Conservation (phyloP, 331 rosid genomes). For the Quercus phellos region DNA sequence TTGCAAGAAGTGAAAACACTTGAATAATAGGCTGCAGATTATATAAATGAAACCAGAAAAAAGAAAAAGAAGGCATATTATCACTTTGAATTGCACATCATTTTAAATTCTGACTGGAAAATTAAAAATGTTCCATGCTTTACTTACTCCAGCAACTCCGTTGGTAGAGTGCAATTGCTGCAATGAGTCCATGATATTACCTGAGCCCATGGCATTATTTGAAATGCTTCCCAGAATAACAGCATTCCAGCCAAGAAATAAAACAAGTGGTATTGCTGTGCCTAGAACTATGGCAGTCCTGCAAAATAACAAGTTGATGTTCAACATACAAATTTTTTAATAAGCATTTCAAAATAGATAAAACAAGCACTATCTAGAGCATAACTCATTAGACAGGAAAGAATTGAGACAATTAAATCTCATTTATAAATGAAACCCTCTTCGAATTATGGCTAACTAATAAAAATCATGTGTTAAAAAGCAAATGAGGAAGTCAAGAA, state of each 20-base stretch:
- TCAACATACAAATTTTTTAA: background rate
- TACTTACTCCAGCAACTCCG: conserved; percentile 65
- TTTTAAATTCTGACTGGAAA: background rate
- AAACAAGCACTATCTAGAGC: background rate
- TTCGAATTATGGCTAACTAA: background rate
- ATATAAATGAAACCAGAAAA: background rate
- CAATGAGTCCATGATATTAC: conserved; percentile 43
- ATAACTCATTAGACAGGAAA: background rate
- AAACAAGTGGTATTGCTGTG: conserved; percentile 59
- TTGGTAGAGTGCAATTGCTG: conserved; percentile 53
- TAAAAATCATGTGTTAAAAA: background rate
- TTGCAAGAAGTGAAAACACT: conserved; percentile 70
- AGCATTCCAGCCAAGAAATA: conserved; percentile 76
- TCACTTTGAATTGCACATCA: background rate
- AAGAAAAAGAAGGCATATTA: background rate
- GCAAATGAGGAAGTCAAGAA: background rate
- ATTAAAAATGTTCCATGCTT: background rate
- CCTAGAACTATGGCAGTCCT: conserved; percentile 73
- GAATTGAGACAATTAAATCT: background rate
- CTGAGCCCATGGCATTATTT: conserved; percentile 42
- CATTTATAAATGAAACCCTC: background rate
- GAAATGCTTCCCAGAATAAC: conserved; percentile 67
- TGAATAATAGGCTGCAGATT: conserved; percentile 70
- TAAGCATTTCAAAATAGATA: conserved; percentile 1
- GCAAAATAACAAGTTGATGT: conserved; percentile 13